phyloP scores from a whole-genome alignment of 2,329 filamentous ascomycete species.

The Xylaria sp. region DNA sequence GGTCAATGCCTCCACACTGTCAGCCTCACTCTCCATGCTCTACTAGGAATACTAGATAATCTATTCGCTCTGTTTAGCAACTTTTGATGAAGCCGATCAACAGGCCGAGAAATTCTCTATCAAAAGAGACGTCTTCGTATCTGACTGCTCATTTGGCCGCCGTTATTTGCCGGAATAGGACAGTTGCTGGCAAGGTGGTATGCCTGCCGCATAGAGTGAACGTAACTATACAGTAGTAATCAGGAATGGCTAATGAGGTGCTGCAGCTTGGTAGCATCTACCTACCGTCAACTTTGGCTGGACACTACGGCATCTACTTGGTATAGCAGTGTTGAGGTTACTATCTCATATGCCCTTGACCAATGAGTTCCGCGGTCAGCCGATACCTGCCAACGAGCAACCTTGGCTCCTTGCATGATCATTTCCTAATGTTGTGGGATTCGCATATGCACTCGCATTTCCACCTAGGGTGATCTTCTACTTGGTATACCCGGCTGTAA shows the following conservation, averaged over 20 bases:
- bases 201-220: conserved; percentile 20
- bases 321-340: conserved; percentile 13
- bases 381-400: conserved; percentile 38
- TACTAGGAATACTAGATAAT: neutral
- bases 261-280: conserved; percentile 24
- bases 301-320: too few relatives aligned
- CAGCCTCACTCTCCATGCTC: conserved; percentile 7
- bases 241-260: conserved; percentile 23
- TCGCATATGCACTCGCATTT: conserved; percentile 18
- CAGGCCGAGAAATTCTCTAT: conserved; percentile 19
- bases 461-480: conserved; percentile 24
- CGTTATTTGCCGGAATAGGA: conserved; percentile 23
- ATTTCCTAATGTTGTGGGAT: conserved; percentile 25
- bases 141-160: conserved; percentile 27
- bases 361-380: conserved; percentile 29
- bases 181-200: conserved; percentile 22
- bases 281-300: neutral
- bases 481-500: too few relatives aligned
- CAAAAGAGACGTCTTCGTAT: conserved; percentile 22
- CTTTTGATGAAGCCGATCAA: conserved; percentile 5
- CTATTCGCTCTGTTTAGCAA: neutral
- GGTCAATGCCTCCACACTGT: neutral
- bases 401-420: conserved; percentile 36
- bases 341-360: conserved; percentile 5
- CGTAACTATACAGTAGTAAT: conserved; percentile 17